These are phyloP conservation scores for Cucurbita pepo DNA, from an alignment of 306 rosid genomes.

Conservation along the genomic window DNA sequence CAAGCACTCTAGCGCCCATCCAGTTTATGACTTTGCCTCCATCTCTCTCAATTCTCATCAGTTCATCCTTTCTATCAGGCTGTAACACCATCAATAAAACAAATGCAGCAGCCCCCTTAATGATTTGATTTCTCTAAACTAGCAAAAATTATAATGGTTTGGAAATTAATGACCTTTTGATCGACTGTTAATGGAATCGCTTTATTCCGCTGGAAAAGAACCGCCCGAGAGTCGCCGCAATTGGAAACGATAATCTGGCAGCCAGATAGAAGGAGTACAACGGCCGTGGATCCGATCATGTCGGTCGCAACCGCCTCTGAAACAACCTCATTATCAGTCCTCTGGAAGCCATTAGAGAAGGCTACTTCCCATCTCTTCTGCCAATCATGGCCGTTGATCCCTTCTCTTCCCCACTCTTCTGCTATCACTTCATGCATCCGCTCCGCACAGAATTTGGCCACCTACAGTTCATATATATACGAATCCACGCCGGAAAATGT, in stretches of 20 bases:
- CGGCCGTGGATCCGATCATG: constrained; percentile 91
- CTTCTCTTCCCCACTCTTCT: constrained; percentile 56
- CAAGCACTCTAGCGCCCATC: constrained; percentile 84
- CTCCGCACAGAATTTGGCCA: constrained; percentile 73
- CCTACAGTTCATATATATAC: constrained; percentile 24
- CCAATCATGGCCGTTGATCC: constrained; percentile 34
- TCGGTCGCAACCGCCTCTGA: constrained; percentile 49
- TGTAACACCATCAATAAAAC: constrained; percentile 26
- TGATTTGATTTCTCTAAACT: background rate
- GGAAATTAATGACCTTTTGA: constrained; percentile 48
- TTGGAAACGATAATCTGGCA: constrained; percentile 85
- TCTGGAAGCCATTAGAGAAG: constrained; percentile 50
- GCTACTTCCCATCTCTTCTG: constrained; percentile 68
- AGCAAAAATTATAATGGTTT: background rate
- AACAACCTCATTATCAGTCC: constrained; percentile 41
- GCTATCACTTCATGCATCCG: constrained; percentile 69
- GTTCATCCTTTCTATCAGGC: constrained; percentile 86
- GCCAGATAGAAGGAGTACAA: constrained; percentile 52
- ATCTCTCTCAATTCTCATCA: constrained; percentile 39
- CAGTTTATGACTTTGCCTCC: constrained; percentile 96
- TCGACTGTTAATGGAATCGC: constrained; percentile 72
- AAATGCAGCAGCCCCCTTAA: background rate
- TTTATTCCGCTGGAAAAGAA: constrained; percentile 61
- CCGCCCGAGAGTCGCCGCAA: constrained; percentile 81
- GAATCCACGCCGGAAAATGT: background rate